A percentile compares a stretch with the other conserved stretches of the same genome.
Evolutionary conservation across 208 protist genomes (phyloP).

Genomic region (Trichomonas tenax): DNA sequence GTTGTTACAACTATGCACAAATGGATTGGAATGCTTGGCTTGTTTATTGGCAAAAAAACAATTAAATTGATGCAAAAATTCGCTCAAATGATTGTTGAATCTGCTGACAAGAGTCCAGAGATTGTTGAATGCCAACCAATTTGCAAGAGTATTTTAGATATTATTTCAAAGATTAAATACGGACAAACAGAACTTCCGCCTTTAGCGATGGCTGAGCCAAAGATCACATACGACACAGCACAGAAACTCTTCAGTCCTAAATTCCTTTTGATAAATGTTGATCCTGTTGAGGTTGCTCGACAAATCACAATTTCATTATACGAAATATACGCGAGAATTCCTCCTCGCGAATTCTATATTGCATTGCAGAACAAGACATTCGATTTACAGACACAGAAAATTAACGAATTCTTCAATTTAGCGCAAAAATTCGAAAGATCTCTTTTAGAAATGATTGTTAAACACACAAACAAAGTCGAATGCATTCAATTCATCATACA

Average conservation of each 20-base stretch:
- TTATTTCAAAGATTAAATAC: background rate
- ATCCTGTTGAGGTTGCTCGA: background rate
- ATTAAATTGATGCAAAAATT: background rate
- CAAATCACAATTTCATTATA: background rate
- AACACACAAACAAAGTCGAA: background rate
- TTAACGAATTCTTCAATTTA: background rate
- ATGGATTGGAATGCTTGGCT: background rate
- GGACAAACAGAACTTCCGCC: no score
- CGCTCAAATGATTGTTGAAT: background rate
- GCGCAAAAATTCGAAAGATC: background rate
- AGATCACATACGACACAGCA: background rate
- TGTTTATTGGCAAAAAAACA: background rate
- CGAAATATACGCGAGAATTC: background rate
- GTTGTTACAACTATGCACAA: background rate
- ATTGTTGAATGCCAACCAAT: background rate
- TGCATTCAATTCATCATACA: background rate
- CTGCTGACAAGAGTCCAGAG: background rate
- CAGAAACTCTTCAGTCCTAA: background rate
- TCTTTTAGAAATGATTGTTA: background rate
- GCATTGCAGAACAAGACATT: background rate
- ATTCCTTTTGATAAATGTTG: background rate
- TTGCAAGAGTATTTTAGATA: background rate
- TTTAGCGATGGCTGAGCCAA: background rate
- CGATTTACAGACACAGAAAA: background rate
- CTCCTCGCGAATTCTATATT: background rate